phyloP scores from a whole-genome alignment of 1,139 yeast species.

The Sugiyamaella japonica region DNA sequence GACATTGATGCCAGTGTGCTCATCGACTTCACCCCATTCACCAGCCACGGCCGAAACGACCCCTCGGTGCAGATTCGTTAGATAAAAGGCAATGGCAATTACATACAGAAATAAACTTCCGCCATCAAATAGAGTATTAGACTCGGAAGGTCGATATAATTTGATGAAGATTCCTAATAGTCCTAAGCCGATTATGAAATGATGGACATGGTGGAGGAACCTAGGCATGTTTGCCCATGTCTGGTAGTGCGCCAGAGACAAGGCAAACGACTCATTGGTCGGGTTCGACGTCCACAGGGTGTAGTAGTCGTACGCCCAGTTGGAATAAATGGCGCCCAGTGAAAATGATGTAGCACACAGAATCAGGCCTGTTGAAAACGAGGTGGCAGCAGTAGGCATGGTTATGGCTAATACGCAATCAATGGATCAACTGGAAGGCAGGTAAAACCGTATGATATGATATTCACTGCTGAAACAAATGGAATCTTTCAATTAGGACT shows the following conservation, averaged over 20 bases:
- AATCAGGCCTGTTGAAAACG: constrained; percentile 41
- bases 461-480: neutral
- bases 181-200: constrained; percentile 60
- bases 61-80: constrained; percentile 86
- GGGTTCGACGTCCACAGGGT: constrained; percentile 67
- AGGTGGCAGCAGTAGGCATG: constrained; percentile 39
- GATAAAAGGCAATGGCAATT: constrained; percentile 70
- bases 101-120: constrained; percentile 74
- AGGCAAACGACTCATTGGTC: constrained; percentile 54
- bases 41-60: constrained; percentile 66
- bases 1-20: constrained; percentile 81
- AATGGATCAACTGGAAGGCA: no score
- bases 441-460: no score
- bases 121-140: constrained; percentile 84
- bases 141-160: constrained; percentile 81
- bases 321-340: constrained; percentile 74
- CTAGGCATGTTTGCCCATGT: constrained; percentile 67
- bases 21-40: constrained; percentile 92
- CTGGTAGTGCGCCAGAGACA: constrained; percentile 71
- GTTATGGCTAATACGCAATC: neutral
- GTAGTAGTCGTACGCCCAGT: constrained; percentile 77
- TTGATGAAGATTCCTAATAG: constrained; percentile 72
- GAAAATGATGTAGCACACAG: constrained; percentile 63
- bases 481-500: neutral
- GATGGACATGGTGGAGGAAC: constrained; percentile 60